Percentiles rank a stretch among this genome's conserved stretches.
Evolutionary conservation across 164 flowering plant species (phyloP).

Genomic region (Annona cherimola): DNA sequence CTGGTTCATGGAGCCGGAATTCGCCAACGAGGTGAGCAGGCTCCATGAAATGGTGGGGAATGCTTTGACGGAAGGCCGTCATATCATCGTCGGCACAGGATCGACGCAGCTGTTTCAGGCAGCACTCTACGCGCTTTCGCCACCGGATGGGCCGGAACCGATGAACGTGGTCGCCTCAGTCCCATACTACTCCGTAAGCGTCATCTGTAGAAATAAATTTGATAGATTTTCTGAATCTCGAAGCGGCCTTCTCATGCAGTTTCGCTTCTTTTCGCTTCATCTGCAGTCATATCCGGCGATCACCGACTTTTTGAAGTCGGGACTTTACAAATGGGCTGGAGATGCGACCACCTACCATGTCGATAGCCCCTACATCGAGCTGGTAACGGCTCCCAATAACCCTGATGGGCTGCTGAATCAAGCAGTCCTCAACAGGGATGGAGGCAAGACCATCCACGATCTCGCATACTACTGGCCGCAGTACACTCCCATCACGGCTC

Average conservation of each 20-base stretch:
- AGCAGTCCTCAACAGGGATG: slow-evolving; percentile 43
- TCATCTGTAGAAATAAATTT: not conserved
- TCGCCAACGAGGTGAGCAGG: slow-evolving; percentile 43
- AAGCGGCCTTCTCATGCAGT: not conserved
- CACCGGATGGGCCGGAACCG: slow-evolving; percentile 42
- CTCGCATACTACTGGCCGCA: slow-evolving; percentile 93
- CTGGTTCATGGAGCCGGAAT: slow-evolving; percentile 84
- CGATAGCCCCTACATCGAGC: slow-evolving; percentile 63
- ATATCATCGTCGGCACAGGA: slow-evolving; percentile 88
- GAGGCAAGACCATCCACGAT: slow-evolving; percentile 58
- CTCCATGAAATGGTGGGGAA: slow-evolving; percentile 73
- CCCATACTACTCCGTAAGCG: slow-evolving; percentile 83
- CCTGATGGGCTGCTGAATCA: slow-evolving; percentile 67
- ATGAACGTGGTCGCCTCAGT: slow-evolving; percentile 64
- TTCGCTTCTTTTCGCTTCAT: not conserved
- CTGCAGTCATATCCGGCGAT: slow-evolving; percentile 71
- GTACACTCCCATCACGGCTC: slow-evolving; percentile 57
- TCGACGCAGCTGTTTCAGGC: slow-evolving; percentile 84
- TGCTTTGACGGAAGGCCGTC: slow-evolving; percentile 54
- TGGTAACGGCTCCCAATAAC: slow-evolving; percentile 83
- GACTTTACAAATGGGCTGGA: slow-evolving; percentile 75
- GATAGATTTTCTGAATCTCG: not conserved
- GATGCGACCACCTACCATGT: slow-evolving; percentile 45
- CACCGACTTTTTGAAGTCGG: slow-evolving; percentile 60
- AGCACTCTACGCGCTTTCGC: slow-evolving; percentile 65